Conservation (phyloP, 306 rosid species). For the Cotoneaster glaucophyllus region DNA sequence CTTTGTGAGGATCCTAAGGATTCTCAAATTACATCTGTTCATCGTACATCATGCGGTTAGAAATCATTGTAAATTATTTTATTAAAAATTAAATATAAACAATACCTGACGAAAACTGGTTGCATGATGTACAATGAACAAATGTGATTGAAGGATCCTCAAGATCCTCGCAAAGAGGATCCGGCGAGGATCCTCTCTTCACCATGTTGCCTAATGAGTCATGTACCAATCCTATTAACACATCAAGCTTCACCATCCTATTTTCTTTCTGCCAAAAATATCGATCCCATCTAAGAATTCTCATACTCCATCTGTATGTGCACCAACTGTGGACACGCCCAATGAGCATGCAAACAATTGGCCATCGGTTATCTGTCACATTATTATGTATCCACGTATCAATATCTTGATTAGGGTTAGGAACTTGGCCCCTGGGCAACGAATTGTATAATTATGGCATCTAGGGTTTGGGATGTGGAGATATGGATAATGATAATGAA, state of each 20-base stretch:
- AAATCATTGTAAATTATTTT: too few relatives aligned
- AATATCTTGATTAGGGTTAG: neutral
- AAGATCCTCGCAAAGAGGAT: too few relatives aligned
- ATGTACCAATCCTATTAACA: neutral
- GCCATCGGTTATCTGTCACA: neutral
- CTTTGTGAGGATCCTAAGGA: too few relatives aligned
- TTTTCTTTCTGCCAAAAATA: neutral
- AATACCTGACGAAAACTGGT: too few relatives aligned
- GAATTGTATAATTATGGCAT: neutral
- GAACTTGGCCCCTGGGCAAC: neutral
- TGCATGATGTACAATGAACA: too few relatives aligned
- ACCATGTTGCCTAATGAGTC: neutral
- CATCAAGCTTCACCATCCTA: neutral
- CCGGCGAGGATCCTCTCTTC: too few relatives aligned
- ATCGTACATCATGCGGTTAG: too few relatives aligned
- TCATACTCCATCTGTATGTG: neutral
- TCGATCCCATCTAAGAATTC: neutral
- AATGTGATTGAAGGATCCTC: too few relatives aligned
- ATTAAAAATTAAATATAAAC: too few relatives aligned
- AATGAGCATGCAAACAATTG: neutral
- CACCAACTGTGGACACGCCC: slow-evolving; percentile 5
- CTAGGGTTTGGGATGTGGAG: neutral
- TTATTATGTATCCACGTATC: neutral
- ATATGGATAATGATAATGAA: neutral
- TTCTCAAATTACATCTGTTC: too few relatives aligned